Evolutionary conservation across 2,329 filamentous ascomycete genomes (phyloP).

Genomic region (Coleophoma cylindrospora): DNA sequence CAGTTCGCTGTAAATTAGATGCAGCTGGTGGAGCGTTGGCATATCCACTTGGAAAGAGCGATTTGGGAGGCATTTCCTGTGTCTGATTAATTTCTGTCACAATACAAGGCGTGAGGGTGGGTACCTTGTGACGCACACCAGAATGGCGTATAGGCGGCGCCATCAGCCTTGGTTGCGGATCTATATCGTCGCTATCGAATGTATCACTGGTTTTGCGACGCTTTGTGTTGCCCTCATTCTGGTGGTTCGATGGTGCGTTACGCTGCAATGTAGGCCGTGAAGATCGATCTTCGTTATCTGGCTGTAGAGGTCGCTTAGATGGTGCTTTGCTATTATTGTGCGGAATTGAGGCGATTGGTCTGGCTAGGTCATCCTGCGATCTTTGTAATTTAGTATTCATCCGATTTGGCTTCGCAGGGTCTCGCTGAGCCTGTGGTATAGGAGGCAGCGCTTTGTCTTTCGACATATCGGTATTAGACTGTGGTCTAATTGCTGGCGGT

Average conservation of each 20-base stretch:
- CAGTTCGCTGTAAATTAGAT: slow-evolving; percentile 43
- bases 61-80: slow-evolving; percentile 57
- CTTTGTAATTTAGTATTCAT: slow-evolving; percentile 50
- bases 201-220: slow-evolving; percentile 73
- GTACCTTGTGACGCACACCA: slow-evolving; percentile 44
- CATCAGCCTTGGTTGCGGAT: slow-evolving; percentile 63
- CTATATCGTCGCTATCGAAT: slow-evolving; percentile 56
- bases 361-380: slow-evolving; percentile 52
- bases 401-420: slow-evolving; percentile 37
- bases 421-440: slow-evolving; percentile 17
- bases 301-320: slow-evolving; percentile 69
- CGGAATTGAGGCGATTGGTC: slow-evolving; percentile 54
- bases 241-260: slow-evolving; percentile 57
- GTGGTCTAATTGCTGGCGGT: slow-evolving; percentile 51
- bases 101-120: slow-evolving; percentile 28
- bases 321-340: slow-evolving; percentile 65
- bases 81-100: slow-evolving; percentile 27
- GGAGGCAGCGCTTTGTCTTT: slow-evolving; percentile 25
- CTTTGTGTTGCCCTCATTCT: slow-evolving; percentile 62
- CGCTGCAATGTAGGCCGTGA: slow-evolving; percentile 43
- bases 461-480: slow-evolving; percentile 35
- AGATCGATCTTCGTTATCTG: slow-evolving; percentile 50
- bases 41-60: slow-evolving; percentile 57
- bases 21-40: slow-evolving; percentile 45
- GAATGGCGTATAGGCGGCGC: slow-evolving; percentile 83